These are phyloP conservation scores for Neurospora cerealis DNA, from an alignment of 495 filamentous ascomycete genomes.

Conservation along the genomic window DNA sequence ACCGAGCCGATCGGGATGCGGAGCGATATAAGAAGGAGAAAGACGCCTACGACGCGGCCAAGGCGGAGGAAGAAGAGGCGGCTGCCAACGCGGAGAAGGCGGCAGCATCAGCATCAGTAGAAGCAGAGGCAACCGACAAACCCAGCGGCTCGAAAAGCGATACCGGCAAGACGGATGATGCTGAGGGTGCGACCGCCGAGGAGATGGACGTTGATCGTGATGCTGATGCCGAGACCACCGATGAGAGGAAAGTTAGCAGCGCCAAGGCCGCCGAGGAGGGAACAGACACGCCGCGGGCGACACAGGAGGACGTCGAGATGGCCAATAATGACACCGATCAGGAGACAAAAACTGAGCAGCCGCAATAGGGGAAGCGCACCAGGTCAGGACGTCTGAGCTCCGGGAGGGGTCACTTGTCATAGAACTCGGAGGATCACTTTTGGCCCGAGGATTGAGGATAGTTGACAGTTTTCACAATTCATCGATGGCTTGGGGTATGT, in stretches of 20 bases:
- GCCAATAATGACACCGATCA: constrained; percentile 25
- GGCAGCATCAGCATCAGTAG: constrained; percentile 9
- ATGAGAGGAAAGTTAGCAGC: not conserved
- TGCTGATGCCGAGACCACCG: not conserved
- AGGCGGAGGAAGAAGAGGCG: constrained; percentile 9
- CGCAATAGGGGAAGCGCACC: not conserved
- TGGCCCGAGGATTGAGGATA: not conserved
- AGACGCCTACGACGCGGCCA: constrained; percentile 20
- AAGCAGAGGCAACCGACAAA: constrained; percentile 6
- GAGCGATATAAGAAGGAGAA: constrained; percentile 35
- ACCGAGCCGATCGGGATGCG: constrained; percentile 30
- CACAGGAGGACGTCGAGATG: constrained; percentile 37
- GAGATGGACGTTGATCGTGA: not conserved
- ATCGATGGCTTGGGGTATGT: not conserved
- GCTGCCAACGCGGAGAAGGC: constrained; percentile 4
- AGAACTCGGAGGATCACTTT: not conserved
- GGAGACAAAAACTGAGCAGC: constrained; percentile 23
- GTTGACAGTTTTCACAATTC: not conserved
- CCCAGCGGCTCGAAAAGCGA: constrained; percentile 14
- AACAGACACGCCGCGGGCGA: constrained; percentile 5
- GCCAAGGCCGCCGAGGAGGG: constrained; percentile 1
- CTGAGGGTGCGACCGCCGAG: constrained; percentile 1
- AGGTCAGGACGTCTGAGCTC: not conserved
- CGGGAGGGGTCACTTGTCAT: not conserved
- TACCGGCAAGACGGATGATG: constrained; percentile 15